Evolutionary conservation across 768 basidiomycete species (phyloP), one percentile per base, ranked within the genome.

Genomic region (Suillus weaverae): DNA sequence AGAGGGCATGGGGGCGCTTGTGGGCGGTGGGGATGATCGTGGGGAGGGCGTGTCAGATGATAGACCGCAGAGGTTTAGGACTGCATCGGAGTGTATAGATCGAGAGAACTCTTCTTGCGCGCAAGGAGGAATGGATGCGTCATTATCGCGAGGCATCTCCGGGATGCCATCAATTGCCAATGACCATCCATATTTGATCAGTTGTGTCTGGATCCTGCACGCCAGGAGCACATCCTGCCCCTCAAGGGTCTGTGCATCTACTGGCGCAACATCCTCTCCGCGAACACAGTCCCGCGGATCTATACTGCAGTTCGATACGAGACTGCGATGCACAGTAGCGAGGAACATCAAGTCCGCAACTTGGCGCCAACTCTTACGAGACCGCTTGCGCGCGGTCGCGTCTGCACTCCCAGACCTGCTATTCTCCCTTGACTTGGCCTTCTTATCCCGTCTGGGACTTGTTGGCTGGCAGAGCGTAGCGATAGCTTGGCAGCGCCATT

Each of bases 321-420:
- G 72, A 61, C 77, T 81, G 51, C 75, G 70, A 63, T 79, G 79
- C 30, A 81, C 63, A 13, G 75, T 70, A 1, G 75, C 77, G 50
- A 79, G 67, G 73, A 80, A 80, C 63, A 73, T 74, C 10, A 78
- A 66, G 57, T 81, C 80, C 20, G 72, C 70, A 1, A 72, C 69
- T 3, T 75, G 78, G 6, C 68, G 73, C 57, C 62, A 72, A 60
- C 71, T 72, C 64, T 75, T 81, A 60, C 72, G 74, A 18, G 70
- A 68, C 35, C 74, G 74, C 66, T 79, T 78, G 50, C 66, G 70
- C n/a, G 69, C 56, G 35, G 61, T 44, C 8, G 46, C 46, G 26
- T 54, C 32, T 22, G 35, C 32, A 59, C 54, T 41, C 38, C 48
- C 59, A 16, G 61, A 68, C 22, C 39, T 61, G 51, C 57, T 62